phyloP scores from a whole-genome alignment of 176 grass and related monocot genomes.

The sorghum (Sorghum bicolor) region DNA sequence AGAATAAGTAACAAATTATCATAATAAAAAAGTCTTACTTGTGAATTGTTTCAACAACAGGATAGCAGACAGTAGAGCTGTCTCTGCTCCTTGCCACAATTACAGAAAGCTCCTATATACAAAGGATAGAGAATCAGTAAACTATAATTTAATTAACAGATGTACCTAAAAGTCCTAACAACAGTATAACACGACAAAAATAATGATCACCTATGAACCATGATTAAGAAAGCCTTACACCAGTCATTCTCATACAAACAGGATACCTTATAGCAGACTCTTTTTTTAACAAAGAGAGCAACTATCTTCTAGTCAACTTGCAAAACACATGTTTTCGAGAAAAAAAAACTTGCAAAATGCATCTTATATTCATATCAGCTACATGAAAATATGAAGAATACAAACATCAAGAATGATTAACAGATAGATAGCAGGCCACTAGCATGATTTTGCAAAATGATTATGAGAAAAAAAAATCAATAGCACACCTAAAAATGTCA shows the following conservation, averaged over 20 bases:
- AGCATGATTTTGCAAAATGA: neutral
- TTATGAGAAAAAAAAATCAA: neutral
- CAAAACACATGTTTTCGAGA: too few relatives aligned
- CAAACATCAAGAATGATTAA: neutral
- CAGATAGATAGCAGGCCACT: neutral
- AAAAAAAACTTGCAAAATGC: slow-evolving; percentile 1
- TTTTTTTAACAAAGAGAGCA: neutral
- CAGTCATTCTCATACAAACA: neutral
- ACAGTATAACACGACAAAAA: neutral
- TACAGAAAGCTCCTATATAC: slow-evolving; percentile 74
- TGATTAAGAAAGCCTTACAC: neutral
- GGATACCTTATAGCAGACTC: neutral
- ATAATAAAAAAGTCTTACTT: slow-evolving; percentile 51
- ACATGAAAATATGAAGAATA: neutral
- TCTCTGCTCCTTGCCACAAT: slow-evolving; percentile 93
- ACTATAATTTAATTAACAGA: neutral
- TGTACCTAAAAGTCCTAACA: neutral
- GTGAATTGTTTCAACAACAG: slow-evolving; percentile 93
- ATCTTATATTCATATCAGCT: neutral
- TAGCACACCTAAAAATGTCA: neutral
- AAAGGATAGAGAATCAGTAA: neutral
- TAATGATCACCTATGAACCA: neutral
- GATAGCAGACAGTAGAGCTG: slow-evolving; percentile 64
- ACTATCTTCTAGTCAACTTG: neutral
- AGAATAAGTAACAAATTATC: neutral